Base-by-base conservation (phyloP, 108 stramenopile genomes). In the Nannochloropsis granulata region DNA sequence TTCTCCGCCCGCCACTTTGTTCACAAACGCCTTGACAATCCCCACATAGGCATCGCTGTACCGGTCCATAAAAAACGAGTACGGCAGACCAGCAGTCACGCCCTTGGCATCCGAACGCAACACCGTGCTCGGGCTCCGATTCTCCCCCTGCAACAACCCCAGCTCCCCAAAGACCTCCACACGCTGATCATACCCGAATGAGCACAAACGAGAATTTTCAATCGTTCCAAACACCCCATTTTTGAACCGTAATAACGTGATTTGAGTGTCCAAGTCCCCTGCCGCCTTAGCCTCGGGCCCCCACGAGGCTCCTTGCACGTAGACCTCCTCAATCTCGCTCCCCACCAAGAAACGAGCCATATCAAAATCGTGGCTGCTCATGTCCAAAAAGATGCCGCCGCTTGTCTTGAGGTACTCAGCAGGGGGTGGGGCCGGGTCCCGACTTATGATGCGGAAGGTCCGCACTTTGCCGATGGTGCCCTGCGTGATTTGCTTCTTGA, bases 281-380 rank as follows among this genome's bases (percentile, higher is more conserved):
- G 86, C 86, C 79, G 80, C 86, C 44, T 83, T 79, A 0, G 86
- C 86, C 82, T 86, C 86, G 13, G 86, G 86, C 44, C 83, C 86
- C 24, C 82, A 86, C 12, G 86, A 82, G 79, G 86, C 80, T 13
- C 82, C 86, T 42, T 78, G 79, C 23, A 86, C 86, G 44, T 45
- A 86, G 14, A 86, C 86, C 86, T 86, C 86, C 79, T 86, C 86
- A 79, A 86, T 86, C 23, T 86, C 86, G 45, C 83, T 82, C 14
- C 86, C 86, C 42, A 86, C 85, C 24, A 86, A 78, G 82, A 86
- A 86, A 13, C 86, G 83, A 43, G 86, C 86, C 86, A 86, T 86
- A 42, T 86, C 86, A 79, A 86, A 86, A 45, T 86, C 86, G 82
- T 86, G 86, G 83, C 86, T 86, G 83, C 82, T 86, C 86, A 83